Conservation (phyloP, 2,329 filamentous ascomycete species). For the Calonectria pteridis region DNA sequence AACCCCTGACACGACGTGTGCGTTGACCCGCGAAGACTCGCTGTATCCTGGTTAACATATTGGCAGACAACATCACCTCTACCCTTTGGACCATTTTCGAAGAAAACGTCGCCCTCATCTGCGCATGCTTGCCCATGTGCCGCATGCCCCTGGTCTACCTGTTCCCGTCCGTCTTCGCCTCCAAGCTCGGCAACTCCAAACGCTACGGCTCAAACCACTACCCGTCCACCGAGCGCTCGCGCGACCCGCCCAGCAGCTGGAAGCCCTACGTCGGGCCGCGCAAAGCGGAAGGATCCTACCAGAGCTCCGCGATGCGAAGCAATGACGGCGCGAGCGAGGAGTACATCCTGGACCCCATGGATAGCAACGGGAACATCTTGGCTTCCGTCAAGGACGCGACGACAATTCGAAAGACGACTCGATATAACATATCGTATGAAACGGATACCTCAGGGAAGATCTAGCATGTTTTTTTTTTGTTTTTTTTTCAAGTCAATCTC, state of each 20-base stretch:
- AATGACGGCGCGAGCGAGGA: conserved; percentile 51
- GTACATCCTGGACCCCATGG: conserved; percentile 47
- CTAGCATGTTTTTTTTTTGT: background rate
- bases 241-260: conserved; percentile 43
- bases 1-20: conserved; percentile 53
- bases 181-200: conserved; percentile 17
- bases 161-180: conserved; percentile 50
- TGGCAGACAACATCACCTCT: conserved; percentile 50
- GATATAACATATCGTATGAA: conserved; percentile 53
- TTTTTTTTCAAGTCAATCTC: too few species aligned
- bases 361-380: conserved; percentile 21
- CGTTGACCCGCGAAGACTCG: conserved; percentile 9
- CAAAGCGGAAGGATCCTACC: conserved; percentile 43
- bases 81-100: conserved; percentile 56
- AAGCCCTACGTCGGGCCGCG: conserved; percentile 49
- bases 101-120: conserved; percentile 55
- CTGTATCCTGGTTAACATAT: background rate
- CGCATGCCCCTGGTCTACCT: conserved; percentile 53
- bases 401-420: conserved; percentile 52
- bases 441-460: conserved; percentile 22
- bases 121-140: conserved; percentile 56
- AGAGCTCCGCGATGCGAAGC: conserved; percentile 42
- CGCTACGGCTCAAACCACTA: conserved; percentile 18
- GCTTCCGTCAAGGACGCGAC: conserved; percentile 32
- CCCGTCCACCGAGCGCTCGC: conserved; percentile 15